These are phyloP conservation scores for Omphalotus olearius DNA, from an alignment of 1,284 basidiomycete genomes.

Conservation along the genomic window DNA sequence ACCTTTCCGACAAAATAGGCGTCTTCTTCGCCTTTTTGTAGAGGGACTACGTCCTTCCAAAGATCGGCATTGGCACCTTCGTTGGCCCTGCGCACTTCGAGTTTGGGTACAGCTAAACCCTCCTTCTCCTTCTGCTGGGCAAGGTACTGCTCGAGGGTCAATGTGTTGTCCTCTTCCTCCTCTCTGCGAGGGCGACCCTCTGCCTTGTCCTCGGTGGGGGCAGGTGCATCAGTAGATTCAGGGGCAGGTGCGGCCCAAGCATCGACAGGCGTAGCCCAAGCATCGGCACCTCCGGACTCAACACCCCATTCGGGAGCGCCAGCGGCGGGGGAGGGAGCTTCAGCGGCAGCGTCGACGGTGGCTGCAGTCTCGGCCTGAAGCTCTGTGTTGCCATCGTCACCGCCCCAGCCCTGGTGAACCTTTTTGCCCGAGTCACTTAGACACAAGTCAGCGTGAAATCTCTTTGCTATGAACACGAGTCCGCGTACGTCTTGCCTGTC, in stretches of 20 bases:
- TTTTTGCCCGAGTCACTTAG: constrained; percentile 87
- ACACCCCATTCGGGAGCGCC: constrained; percentile 37
- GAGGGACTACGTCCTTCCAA: constrained; percentile 61
- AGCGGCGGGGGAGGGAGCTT: constrained; percentile 24
- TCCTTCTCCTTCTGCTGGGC: constrained; percentile 67
- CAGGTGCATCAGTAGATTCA: constrained; percentile 33
- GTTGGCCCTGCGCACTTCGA: constrained; percentile 70
- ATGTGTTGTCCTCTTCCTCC: constrained; percentile 89
- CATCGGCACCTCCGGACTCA: constrained; percentile 26
- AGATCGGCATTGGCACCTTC: constrained; percentile 55
- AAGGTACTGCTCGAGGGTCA: constrained; percentile 82
- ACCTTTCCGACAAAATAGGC: constrained; percentile 79
- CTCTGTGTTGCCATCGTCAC: constrained; percentile 78
- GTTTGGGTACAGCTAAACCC: constrained; percentile 54
- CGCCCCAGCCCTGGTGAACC: constrained; percentile 89
- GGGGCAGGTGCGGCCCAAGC: constrained; percentile 36
- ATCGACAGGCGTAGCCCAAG: constrained; percentile 35
- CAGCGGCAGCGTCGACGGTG: constrained; percentile 49
- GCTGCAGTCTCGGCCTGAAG: constrained; percentile 75
- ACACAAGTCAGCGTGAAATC: neutral
- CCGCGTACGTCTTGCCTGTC: constrained; percentile 71
- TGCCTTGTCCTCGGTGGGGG: constrained; percentile 32
- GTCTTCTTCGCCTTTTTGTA: constrained; percentile 59
- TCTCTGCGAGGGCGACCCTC: constrained; percentile 38
- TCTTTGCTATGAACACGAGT: too few species aligned